Base-by-base conservation (phyloP, 495 filamentous ascomycete genomes). In the Neurospora sp. region DNA sequence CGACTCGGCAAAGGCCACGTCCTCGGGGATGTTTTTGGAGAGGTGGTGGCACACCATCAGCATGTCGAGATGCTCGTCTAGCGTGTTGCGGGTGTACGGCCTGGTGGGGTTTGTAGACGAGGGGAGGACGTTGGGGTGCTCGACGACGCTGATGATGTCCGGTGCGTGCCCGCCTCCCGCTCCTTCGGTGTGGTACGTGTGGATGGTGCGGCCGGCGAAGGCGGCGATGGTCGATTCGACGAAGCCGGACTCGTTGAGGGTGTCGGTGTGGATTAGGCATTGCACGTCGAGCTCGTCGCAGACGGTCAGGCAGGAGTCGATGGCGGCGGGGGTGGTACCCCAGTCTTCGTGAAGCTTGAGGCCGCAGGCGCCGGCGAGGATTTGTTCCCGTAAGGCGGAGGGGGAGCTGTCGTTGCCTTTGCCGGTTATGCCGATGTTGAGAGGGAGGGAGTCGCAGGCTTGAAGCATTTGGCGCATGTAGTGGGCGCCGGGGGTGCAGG, bases 61-160 rank as follows among this genome's bases (percentile, higher is more conserved):
- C 96, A 99, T 99, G 81, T 98, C 96, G 2, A 98, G 88, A 82
- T 99, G 96, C 83, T 99, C 96, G 74, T 98, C 96, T 0, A 98
- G 87, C 5, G 96, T 99, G 84, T 99, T 99, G 48, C 84, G 81
- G 11, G 96, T 99, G 84, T 91, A 98, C 4, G 96, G 96, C 3
- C 96, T 87, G 18, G 96, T 99, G 0, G 96, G 96, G 82, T 97
- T 99, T 0, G 96, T 99, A 69, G 90, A 93, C 16, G 91, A 93
- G 10, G 96, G 96, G 3, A 99, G 88, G 0, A 99, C 95, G 78
- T 99, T 96, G n/a, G 86, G 81, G 75, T 96, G 91, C 79, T 96
- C 93, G 31, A 98, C 96, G 0, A 99, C 94, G 38, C 87, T 89
- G 80, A 99, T 99, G 83, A 99, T 99, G 79, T 99, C 96, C 0